A percentile compares a stretch with the other conserved stretches of the same genome.
phyloP scores from a whole-genome alignment of 2,329 filamentous ascomycete species.

The Ilyonectria mors-panacis region DNA sequence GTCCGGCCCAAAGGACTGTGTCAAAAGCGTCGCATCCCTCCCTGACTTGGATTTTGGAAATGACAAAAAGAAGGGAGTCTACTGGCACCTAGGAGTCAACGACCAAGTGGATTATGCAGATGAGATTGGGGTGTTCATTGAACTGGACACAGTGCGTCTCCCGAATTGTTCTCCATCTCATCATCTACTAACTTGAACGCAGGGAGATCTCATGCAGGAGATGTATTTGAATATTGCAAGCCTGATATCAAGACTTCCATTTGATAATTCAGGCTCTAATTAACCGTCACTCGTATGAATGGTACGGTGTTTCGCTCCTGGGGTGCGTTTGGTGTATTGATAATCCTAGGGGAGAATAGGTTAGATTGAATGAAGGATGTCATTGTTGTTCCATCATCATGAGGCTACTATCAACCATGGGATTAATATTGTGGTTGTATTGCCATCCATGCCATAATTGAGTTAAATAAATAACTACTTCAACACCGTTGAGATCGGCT shows the following conservation, averaged over 20 bases:
- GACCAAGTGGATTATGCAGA: slow-evolving; percentile 22
- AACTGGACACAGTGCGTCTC: slow-evolving; percentile 8
- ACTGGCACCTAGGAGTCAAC: slow-evolving; percentile 26
- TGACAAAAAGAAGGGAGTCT: slow-evolving; percentile 14
- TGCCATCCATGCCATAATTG: too few species aligned
- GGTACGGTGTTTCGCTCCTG: neutral
- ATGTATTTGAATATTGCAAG: slow-evolving; percentile 24
- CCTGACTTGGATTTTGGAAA: slow-evolving; percentile 4
- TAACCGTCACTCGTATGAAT: neutral
- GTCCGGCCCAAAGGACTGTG: slow-evolving; percentile 11
- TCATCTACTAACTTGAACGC: neutral
- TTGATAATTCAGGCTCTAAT: neutral
- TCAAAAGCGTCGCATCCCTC: slow-evolving; percentile 12
- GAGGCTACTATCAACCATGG: too few species aligned
- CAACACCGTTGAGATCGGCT: neutral
- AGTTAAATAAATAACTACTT: neutral
- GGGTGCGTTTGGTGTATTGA: too few species aligned
- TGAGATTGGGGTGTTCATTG: slow-evolving; percentile 25
- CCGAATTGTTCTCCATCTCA: neutral
- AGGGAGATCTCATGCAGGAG: slow-evolving; percentile 20
- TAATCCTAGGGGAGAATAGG: neutral
- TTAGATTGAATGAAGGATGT: too few species aligned
- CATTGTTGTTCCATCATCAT: too few species aligned
- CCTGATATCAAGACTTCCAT: slow-evolving; percentile 20
- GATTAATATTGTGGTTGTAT: too few species aligned